Evolutionary conservation across 2,329 filamentous ascomycete genomes (phyloP).

Genomic region (Microsporum canis): DNA sequence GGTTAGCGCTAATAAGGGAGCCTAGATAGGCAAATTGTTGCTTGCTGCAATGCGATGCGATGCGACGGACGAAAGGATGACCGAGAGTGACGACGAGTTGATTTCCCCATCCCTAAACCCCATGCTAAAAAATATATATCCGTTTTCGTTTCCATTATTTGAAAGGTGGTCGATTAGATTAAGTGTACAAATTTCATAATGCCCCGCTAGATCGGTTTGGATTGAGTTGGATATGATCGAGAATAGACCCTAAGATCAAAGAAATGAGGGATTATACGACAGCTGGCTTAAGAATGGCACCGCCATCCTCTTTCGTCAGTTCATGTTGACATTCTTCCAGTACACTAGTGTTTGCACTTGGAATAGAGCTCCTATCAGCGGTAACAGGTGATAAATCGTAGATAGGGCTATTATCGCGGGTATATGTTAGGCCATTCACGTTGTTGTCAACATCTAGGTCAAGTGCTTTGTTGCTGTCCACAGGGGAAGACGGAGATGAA

Average conservation of each 20-base stretch:
- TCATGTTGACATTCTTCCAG: constrained; percentile 22
- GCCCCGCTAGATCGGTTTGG: background rate
- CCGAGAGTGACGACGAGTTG: background rate
- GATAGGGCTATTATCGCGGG: constrained; percentile 9
- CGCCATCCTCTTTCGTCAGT: constrained; percentile 15
- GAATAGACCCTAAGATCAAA: background rate
- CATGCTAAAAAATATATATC: constrained; percentile 4
- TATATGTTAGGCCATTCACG: constrained; percentile 1
- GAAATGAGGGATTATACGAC: background rate
- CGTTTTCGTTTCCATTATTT: constrained; percentile 3
- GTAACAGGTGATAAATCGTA: constrained; percentile 33
- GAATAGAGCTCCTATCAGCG: constrained; percentile 55
- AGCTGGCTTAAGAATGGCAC: background rate
- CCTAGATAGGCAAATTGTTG: background rate
- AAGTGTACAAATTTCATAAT: constrained; percentile 4
- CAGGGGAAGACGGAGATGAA: constrained; percentile 6
- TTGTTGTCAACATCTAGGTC: background rate
- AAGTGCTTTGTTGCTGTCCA: background rate
- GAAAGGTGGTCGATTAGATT: constrained; percentile 2
- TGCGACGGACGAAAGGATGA: background rate
- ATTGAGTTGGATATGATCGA: background rate
- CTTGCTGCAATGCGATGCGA: background rate
- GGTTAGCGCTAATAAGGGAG: background rate
- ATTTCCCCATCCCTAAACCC: background rate
- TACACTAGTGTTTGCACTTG: constrained; percentile 52